Conservation (phyloP, 129 eudicot genomes). For the Ambrosia artemisiifolia region DNA sequence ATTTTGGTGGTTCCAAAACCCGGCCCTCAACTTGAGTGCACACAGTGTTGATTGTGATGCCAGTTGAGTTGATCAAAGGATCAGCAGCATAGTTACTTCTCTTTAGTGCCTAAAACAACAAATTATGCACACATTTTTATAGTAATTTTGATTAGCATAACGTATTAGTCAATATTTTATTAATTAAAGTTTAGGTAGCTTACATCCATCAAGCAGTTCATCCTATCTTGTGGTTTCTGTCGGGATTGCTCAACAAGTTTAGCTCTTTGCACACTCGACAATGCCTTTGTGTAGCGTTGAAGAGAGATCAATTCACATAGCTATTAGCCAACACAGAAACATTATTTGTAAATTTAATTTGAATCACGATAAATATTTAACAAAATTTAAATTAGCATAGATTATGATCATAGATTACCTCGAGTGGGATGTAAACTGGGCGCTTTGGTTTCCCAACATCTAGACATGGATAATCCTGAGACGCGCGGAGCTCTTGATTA, state of each 20-base stretch:
- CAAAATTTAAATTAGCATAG: neutral
- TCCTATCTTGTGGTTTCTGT: slow-evolving; percentile 79
- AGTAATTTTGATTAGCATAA: neutral
- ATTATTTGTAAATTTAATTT: neutral
- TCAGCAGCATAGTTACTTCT: slow-evolving; percentile 47
- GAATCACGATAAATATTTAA: too few relatives aligned
- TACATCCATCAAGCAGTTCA: slow-evolving; percentile 46
- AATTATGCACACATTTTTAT: neutral
- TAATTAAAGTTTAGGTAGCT: neutral
- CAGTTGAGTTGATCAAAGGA: slow-evolving; percentile 64
- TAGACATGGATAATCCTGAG: slow-evolving; percentile 70
- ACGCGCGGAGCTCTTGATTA: slow-evolving; percentile 27
- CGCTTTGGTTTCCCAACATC: slow-evolving; percentile 83
- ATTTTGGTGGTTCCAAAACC: slow-evolving; percentile 64
- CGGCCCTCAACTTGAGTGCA: slow-evolving; percentile 69
- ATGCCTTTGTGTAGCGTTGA: slow-evolving; percentile 78
- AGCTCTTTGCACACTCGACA: slow-evolving; percentile 58
- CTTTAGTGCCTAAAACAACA: slow-evolving; percentile 15
- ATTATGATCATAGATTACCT: slow-evolving; percentile 38
- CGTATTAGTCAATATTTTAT: neutral
- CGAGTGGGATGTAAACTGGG: slow-evolving; percentile 71
- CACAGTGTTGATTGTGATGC: slow-evolving; percentile 45
- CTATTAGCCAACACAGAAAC: slow-evolving; percentile 25
- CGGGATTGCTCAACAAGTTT: slow-evolving; percentile 76
- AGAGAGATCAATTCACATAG: slow-evolving; percentile 55